Percentiles rank a stretch among this genome's conserved stretches.
These are phyloP conservation scores for Cryptococcus maquisensis DNA, from an alignment of 1,284 basidiomycete genomes.

Conservation along the genomic window DNA sequence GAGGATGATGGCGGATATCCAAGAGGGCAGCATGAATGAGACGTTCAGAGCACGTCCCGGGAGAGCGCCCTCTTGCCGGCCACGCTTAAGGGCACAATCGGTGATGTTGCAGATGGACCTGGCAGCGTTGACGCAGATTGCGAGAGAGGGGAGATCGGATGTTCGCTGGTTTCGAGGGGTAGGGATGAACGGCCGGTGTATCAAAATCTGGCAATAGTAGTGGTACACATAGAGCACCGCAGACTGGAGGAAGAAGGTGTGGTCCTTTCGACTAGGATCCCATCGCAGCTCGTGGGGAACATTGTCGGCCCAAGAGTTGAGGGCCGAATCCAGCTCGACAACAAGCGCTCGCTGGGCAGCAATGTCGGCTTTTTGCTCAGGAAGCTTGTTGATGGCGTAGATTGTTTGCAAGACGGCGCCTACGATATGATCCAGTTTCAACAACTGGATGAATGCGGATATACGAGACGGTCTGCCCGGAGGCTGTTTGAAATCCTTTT, in stretches of 20 bases:
- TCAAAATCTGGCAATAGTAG: constrained; percentile 64
- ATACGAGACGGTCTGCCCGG: constrained; percentile 51
- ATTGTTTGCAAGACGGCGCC: constrained; percentile 67
- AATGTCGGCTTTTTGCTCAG: constrained; percentile 55
- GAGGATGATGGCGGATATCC: constrained; percentile 64
- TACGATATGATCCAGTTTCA: constrained; percentile 67
- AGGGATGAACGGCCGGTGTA: constrained; percentile 75
- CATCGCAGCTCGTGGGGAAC: constrained; percentile 68
- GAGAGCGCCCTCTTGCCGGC: constrained; percentile 35
- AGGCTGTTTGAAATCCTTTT: constrained; percentile 59
- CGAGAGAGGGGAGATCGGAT: constrained; percentile 59
- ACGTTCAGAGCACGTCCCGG: constrained; percentile 48
- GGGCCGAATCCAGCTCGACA: constrained; percentile 63
- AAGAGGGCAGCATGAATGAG: constrained; percentile 50
- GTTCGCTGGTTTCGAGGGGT: constrained; percentile 48
- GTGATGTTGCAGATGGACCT: constrained; percentile 70
- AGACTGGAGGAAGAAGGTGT: constrained; percentile 66
- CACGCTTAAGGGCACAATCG: constrained; percentile 51
- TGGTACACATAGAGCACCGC: constrained; percentile 62
- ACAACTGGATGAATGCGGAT: constrained; percentile 61
- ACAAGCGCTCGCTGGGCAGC: constrained; percentile 66
- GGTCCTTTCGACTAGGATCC: constrained; percentile 64
- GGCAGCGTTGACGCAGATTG: constrained; percentile 79
- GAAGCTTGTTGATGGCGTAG: constrained; percentile 65
- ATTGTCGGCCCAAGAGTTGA: constrained; percentile 69